A percentile compares a stretch with the other conserved stretches of the same genome.
Conservation (phyloP, 2,329 filamentous ascomycete species). For the Neopestalotiopsis sp. region DNA sequence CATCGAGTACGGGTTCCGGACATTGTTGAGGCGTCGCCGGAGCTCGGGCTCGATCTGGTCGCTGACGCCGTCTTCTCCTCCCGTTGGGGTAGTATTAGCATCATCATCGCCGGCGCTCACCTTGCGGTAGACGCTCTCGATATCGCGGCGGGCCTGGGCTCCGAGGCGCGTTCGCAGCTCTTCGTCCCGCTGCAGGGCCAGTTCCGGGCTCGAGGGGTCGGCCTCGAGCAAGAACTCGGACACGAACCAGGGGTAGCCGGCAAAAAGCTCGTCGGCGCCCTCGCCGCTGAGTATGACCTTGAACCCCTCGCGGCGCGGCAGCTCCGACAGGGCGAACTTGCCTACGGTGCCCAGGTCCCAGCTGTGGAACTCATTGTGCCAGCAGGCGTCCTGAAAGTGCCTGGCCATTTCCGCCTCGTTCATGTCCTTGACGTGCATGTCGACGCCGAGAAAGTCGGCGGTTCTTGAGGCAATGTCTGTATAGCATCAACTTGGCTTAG, state of each 20-base stretch:
- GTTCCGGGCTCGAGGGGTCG: slow-evolving; percentile 20
- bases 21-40: slow-evolving; percentile 8
- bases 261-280: slow-evolving; percentile 27
- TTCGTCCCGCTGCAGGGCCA: slow-evolving; percentile 16
- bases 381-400: slow-evolving; percentile 51
- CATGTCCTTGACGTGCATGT: slow-evolving; percentile 43
- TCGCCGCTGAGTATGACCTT: slow-evolving; percentile 33
- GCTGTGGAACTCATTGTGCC: slow-evolving; percentile 42
- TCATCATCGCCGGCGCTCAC: neutral
- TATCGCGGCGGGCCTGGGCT: neutral
- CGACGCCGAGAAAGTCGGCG: slow-evolving; percentile 47
- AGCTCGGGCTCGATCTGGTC: slow-evolving; percentile 10
- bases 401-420: slow-evolving; percentile 45
- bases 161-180: slow-evolving; percentile 18
- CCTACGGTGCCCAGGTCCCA: slow-evolving; percentile 53
- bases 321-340: slow-evolving; percentile 49
- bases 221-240: slow-evolving; percentile 23
- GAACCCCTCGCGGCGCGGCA: slow-evolving; percentile 47
- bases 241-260: slow-evolving; percentile 26
- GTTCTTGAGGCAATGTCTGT: slow-evolving; percentile 39
- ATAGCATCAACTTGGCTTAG: too few relatives aligned
- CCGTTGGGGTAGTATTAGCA: too few relatives aligned
- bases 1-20: slow-evolving; percentile 14
- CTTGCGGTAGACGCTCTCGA: slow-evolving; percentile 2
- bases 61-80: neutral